Evolutionary conservation across 805 yeast species (phyloP).

Genomic region (Lipomyces chichibuensis): DNA sequence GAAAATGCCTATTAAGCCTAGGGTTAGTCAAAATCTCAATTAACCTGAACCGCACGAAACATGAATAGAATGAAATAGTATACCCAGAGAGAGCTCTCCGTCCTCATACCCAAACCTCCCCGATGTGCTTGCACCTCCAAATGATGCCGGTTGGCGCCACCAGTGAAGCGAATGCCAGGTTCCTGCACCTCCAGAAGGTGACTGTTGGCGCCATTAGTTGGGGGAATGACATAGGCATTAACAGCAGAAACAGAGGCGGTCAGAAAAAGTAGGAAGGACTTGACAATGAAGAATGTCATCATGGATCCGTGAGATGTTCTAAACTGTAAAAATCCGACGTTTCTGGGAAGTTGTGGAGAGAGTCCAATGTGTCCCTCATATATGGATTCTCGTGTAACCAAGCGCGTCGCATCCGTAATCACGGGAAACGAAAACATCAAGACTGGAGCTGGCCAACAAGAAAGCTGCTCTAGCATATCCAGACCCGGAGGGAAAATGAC

Average conservation of each 20-base stretch:
- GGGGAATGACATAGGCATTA: neutral
- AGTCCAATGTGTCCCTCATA: too few relatives aligned
- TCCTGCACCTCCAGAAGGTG: neutral
- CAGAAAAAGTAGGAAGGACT: neutral
- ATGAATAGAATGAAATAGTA: neutral
- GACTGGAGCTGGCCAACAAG: too few relatives aligned
- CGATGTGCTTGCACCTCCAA: neutral
- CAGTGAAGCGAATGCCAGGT: neutral
- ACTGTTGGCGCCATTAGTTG: neutral
- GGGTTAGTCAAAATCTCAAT: neutral
- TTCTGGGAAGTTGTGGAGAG: slow-evolving; percentile 8
- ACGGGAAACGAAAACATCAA: too few relatives aligned
- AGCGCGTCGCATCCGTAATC: too few relatives aligned
- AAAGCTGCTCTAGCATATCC: too few relatives aligned
- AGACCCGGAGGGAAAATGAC: too few relatives aligned
- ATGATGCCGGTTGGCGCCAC: neutral
- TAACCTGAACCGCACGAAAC: too few relatives aligned
- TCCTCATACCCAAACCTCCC: neutral
- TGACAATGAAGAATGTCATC: neutral
- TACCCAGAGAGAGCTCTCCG: neutral
- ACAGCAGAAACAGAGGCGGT: neutral
- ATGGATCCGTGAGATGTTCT: neutral
- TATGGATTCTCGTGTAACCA: too few relatives aligned
- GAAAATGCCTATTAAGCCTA: neutral
- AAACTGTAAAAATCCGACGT: too few relatives aligned